A percentile compares a stretch with the other conserved stretches of the same genome.
These are phyloP conservation scores for Cocos nucifera DNA, from an alignment of 176 grass and related monocot genomes.

Conservation along the genomic window DNA sequence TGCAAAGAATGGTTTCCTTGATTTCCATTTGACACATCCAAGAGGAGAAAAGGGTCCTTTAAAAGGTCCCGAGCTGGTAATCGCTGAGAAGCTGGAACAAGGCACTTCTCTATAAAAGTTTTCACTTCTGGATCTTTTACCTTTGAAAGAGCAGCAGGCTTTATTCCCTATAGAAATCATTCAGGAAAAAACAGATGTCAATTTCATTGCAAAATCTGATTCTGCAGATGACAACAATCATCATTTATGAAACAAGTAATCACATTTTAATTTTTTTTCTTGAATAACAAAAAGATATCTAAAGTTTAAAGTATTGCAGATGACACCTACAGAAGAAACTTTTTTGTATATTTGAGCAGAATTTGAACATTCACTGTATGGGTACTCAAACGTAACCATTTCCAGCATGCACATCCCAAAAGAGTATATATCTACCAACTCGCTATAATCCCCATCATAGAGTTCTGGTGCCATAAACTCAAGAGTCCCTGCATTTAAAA, in stretches of 20 bases:
- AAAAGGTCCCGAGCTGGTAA: slow-evolving; percentile 28
- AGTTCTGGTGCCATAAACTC: slow-evolving; percentile 60
- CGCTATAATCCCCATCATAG: slow-evolving; percentile 36
- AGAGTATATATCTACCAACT: slow-evolving; percentile 53
- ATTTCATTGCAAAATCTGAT: not conserved
- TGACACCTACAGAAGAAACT: slow-evolving; percentile 32
- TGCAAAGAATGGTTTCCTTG: not conserved
- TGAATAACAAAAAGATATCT: no score
- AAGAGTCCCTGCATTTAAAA: slow-evolving; percentile 34
- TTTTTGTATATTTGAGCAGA: slow-evolving; percentile 44
- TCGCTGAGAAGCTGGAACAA: slow-evolving; percentile 30
- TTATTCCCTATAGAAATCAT: slow-evolving; percentile 31
- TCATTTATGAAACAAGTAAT: no score
- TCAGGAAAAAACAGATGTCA: not conserved
- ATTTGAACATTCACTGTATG: slow-evolving; percentile 40
- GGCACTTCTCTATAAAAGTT: slow-evolving; percentile 39
- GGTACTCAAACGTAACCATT: slow-evolving; percentile 50
- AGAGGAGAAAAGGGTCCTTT: slow-evolving; percentile 31
- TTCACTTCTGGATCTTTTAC: slow-evolving; percentile 37
- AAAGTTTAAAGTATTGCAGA: not conserved
- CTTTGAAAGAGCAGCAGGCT: slow-evolving; percentile 36
- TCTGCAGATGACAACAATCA: no score
- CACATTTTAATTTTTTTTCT: no score
- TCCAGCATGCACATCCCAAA: slow-evolving; percentile 64
- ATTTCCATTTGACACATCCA: slow-evolving; percentile 7